Evolutionary conservation across 257 asterid genomes (phyloP).

Genomic region (Nicotiana knightiana): DNA sequence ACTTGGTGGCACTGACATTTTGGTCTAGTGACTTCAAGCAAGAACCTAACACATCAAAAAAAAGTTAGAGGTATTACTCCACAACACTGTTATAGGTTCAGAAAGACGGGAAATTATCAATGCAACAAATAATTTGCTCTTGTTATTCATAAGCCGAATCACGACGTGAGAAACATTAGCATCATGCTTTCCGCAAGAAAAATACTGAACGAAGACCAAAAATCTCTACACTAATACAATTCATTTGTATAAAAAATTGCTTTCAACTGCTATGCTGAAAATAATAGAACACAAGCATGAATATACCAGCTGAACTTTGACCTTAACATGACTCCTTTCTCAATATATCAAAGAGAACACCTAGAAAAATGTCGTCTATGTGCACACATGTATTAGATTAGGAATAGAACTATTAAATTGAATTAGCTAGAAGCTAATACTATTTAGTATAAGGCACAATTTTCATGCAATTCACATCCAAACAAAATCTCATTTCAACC

Average conservation of each 20-base stretch:
- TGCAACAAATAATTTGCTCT: not conserved
- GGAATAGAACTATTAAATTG: not conserved
- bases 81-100: not conserved
- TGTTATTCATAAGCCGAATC: not conserved
- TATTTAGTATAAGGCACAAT: not conserved
- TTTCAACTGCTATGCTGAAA: not conserved
- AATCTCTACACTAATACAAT: not conserved
- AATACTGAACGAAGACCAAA: not conserved
- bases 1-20: conserved; percentile 33
- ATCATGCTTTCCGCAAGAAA: not conserved
- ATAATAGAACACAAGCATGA: not conserved
- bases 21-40: conserved; percentile 38
- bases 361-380: not conserved
- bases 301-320: not conserved
- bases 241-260: not conserved
- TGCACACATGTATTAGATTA: not conserved
- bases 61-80: not conserved
- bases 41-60: conserved; percentile 25
- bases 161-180: not conserved
- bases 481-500: not conserved
- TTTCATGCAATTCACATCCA: not conserved
- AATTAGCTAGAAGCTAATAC: not conserved
- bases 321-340: not conserved
- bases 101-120: not conserved
- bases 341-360: not conserved